These are phyloP conservation scores for Barnettozyma siamensis DNA, from an alignment of 805 yeast species.

Conservation along the genomic window DNA sequence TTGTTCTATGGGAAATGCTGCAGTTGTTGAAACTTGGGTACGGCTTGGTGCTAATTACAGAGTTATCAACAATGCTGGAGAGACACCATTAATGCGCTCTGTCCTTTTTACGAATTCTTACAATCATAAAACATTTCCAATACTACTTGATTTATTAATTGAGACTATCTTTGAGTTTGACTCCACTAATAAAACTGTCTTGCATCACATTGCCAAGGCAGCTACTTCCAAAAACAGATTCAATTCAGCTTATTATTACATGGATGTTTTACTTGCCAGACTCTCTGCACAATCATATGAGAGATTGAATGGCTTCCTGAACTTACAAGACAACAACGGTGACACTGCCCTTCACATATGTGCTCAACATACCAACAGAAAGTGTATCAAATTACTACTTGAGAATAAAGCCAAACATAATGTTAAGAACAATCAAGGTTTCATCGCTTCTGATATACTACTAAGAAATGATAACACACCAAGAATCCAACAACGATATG, in stretches of 20 bases:
- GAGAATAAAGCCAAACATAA: conserved; percentile 43
- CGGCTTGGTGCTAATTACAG: conserved; percentile 69
- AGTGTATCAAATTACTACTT: conserved; percentile 43
- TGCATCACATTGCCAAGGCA: conserved; percentile 79
- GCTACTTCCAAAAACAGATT: conserved; percentile 61
- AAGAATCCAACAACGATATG: conserved; percentile 20
- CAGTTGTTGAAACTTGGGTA: conserved; percentile 68
- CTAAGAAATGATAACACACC: conserved; percentile 24
- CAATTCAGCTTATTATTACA: conserved; percentile 78
- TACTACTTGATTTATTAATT: conserved; percentile 67
- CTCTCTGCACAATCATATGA: conserved; percentile 61
- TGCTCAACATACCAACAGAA: conserved; percentile 50
- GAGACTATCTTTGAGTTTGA: conserved; percentile 78
- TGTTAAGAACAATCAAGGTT: conserved; percentile 32
- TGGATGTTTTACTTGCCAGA: conserved; percentile 70
- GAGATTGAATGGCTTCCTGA: conserved; percentile 50
- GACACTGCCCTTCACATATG: conserved; percentile 77
- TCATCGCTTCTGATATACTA: conserved; percentile 22
- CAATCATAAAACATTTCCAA: conserved; percentile 73
- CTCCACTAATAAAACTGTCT: conserved; percentile 62
- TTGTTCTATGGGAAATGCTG: conserved; percentile 85
- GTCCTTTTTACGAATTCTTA: conserved; percentile 85
- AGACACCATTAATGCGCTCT: conserved; percentile 81
- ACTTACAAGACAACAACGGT: conserved; percentile 70
- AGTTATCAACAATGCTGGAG: conserved; percentile 62